A percentile compares a stretch with the other conserved stretches of the same genome.
Conservation (phyloP, 164 flowering plant species). For the Vitis labrusca region DNA sequence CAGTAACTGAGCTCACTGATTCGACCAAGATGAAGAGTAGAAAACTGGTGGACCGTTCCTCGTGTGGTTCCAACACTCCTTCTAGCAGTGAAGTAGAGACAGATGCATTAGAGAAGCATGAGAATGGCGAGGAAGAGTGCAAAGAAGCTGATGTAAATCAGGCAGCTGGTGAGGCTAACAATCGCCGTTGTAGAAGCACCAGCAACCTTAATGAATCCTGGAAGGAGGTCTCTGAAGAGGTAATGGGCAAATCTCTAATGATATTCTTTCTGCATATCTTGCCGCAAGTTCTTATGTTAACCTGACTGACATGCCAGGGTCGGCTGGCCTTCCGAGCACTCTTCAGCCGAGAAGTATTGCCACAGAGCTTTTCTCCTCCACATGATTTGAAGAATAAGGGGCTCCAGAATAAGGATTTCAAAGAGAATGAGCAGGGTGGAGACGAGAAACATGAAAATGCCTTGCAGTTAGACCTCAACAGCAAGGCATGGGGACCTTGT, state of each 20-base stretch:
- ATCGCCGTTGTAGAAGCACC: constrained; percentile 55
- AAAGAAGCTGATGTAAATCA: constrained; percentile 47
- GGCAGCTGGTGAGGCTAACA: constrained; percentile 37
- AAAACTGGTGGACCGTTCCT: constrained; percentile 80
- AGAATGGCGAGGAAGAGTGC: constrained; percentile 46
- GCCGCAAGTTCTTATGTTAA: constrained; percentile 5
- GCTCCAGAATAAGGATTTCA: constrained; percentile 15
- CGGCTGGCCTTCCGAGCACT: constrained; percentile 88
- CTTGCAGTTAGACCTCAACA: constrained; percentile 42
- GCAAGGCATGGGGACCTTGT: constrained; percentile 28
- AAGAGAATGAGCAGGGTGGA: constrained; percentile 21
- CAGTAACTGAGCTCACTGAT: constrained; percentile 33
- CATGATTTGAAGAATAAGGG: constrained; percentile 33
- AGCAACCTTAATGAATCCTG: constrained; percentile 59
- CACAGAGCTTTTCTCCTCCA: constrained; percentile 87
- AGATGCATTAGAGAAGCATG: constrained; percentile 58
- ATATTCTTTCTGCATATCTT: constrained; percentile 6
- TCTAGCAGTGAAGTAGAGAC: constrained; percentile 86
- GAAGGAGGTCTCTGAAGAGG: constrained; percentile 98
- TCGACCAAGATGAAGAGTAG: constrained; percentile 44
- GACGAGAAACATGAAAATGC: constrained; percentile 24
- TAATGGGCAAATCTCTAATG: constrained; percentile 15
- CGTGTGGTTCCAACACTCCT: constrained; percentile 92
- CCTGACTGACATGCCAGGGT: constrained; percentile 53
- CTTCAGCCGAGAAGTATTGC: constrained; percentile 71